Base-by-base conservation (phyloP, 768 basidiomycete genomes). In the Roridomyces roridus region DNA sequence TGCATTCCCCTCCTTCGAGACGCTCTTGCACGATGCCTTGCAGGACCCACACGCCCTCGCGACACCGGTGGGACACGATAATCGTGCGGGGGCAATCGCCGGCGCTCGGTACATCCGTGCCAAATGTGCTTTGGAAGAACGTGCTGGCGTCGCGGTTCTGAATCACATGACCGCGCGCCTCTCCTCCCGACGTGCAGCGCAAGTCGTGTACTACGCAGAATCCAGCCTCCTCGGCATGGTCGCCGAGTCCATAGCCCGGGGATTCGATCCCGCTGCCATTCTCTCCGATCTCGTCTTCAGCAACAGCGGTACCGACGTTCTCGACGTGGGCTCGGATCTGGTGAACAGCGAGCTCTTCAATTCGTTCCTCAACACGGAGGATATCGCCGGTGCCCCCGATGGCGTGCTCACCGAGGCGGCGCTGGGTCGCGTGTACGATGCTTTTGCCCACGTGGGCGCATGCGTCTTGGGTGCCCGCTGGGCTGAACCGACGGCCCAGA, bases 341-440 rank as follows among this genome's bases (percentile, higher is more conserved):
- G 20, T 37, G 26, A 54, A 54, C 44, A 40, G 36, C 44, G 52
- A 54, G 28, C 26, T 54, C 26, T 40, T 18, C 36, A 54, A 54
- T 18, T 39, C 52, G 20, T 18, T 54, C 7, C 45, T 54, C 26
- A 54, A 46, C 44, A 23, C 39, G 28, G 52, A 18, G 18, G 45
- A 54, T 29, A 15, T 54, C 7, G 36, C 43, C 17, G 51, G 43
- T n/a, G 26, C 43, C n/a, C 29, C 26, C 21, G 2, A 23, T 8
- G 52, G 45, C 26, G 29, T 46, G n/a, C n/a, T 54, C 18, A 41
- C 25, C 24, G 54, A 55, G 10, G 46, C 6, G 23, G 54, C 46
- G 46, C 46, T 55, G 14, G 29, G 54, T n/a, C 28, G 31, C 10
- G 54, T 55, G 41, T 55, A 55, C 54, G 54, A 55, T 26, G 54